Conservation (phyloP, 2,329 filamentous ascomycete species). For the Pseudogymnoascus destructans region DNA sequence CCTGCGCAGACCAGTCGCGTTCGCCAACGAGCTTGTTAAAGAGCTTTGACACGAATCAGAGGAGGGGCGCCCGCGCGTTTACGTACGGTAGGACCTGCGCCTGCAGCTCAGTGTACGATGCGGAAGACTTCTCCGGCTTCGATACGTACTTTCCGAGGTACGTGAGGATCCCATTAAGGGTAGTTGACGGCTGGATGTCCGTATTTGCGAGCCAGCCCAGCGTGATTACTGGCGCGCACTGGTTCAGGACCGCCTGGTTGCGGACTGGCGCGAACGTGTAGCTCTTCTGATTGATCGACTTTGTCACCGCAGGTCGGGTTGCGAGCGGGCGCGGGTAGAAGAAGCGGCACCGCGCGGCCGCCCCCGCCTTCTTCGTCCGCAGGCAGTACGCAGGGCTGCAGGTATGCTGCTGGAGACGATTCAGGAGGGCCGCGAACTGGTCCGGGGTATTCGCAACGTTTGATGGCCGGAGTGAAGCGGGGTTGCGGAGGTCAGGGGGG, state of each 20-base stretch:
- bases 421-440: background rate
- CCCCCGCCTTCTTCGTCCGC: background rate
- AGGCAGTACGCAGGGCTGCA: background rate
- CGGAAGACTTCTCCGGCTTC: slow-evolving; percentile 10
- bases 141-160: slow-evolving; percentile 11
- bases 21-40: slow-evolving; percentile 11
- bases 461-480: background rate
- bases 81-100: slow-evolving; percentile 7
- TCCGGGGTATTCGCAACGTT: background rate
- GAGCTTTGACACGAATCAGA: slow-evolving; percentile 10
- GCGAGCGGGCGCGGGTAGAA: background rate
- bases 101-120: slow-evolving; percentile 8
- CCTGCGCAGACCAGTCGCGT: slow-evolving; percentile 10
- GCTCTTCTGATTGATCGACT: background rate
- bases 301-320: background rate
- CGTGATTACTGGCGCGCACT: slow-evolving; percentile 4
- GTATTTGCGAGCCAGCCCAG: slow-evolving; percentile 9
- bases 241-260: slow-evolving; percentile 1
- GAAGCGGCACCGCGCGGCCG: background rate
- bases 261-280: background rate
- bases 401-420: background rate
- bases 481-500: background rate
- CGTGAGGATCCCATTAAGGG: background rate
- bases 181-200: slow-evolving; percentile 11
- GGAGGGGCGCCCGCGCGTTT: background rate